These are phyloP conservation scores for Eucalyptus marginata DNA, from an alignment of 345 rosid species.

Conservation along the genomic window DNA sequence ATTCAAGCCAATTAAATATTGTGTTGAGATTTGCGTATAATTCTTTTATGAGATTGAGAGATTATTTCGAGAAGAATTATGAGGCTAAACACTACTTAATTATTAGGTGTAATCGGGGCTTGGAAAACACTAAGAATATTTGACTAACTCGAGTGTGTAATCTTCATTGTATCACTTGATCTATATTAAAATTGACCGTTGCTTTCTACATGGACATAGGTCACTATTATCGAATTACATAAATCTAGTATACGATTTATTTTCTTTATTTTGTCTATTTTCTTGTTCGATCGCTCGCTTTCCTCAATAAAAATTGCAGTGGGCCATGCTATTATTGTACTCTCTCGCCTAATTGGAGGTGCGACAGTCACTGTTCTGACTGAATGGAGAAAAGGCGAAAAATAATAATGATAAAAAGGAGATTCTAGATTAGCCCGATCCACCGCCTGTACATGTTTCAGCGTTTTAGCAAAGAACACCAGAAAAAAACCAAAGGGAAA, in stretches of 20 bases:
- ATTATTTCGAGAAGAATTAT: rapidly evolving
- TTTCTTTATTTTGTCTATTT: too few species aligned
- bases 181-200: rapidly evolving
- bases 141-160: rapidly evolving
- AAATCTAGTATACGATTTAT: rapidly evolving
- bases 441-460: too few species aligned
- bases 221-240: rapidly evolving
- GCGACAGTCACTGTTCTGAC: too few species aligned
- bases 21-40: rapidly evolving
- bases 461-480: too few species aligned
- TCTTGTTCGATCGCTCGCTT: rapidly evolving
- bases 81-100: rapidly evolving
- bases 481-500: too few species aligned
- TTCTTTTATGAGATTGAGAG: rapidly evolving
- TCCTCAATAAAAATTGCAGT: rapidly evolving
- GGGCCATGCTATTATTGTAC: rapidly evolving
- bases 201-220: rapidly evolving
- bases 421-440: too few species aligned
- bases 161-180: rapidly evolving
- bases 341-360: too few species aligned
- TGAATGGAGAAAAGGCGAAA: rapidly evolving
- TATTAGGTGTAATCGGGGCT: rapidly evolving
- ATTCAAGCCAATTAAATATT: rapidly evolving
- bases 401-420: too few species aligned
- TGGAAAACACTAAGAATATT: rapidly evolving